Evolutionary conservation across 2,329 filamentous ascomycete genomes (phyloP).

Genomic region (Fonsecaea multimorphosa): DNA sequence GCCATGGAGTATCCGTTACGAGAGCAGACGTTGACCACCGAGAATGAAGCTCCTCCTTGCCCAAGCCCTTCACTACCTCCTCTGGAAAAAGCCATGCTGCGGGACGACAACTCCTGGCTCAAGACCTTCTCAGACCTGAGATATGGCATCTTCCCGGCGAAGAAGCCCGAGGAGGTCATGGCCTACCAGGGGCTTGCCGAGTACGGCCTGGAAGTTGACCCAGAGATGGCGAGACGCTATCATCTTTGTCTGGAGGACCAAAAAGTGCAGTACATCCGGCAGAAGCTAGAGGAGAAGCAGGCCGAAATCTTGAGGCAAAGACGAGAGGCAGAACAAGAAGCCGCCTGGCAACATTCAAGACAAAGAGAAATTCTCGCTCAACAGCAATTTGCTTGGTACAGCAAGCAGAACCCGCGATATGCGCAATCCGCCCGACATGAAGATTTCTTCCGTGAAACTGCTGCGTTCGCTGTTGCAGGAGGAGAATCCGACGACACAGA

Average conservation of each 20-base stretch:
- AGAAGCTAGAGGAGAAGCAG: slow-evolving; percentile 5
- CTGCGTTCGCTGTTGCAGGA: neutral
- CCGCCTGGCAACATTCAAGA: neutral
- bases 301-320: neutral
- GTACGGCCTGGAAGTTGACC: slow-evolving; percentile 7
- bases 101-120: slow-evolving; percentile 6
- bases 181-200: slow-evolving; percentile 10
- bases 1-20: neutral
- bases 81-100: neutral
- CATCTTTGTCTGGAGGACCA: neutral
- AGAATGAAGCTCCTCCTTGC: neutral
- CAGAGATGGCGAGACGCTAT: slow-evolving; percentile 10
- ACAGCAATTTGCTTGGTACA: neutral
- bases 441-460: neutral
- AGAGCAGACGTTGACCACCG: neutral
- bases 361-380: neutral
- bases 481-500: neutral
- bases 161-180: slow-evolving; percentile 21
- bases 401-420: neutral
- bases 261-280: slow-evolving; percentile 1
- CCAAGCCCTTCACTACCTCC: neutral
- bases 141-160: neutral
- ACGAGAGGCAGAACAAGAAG: neutral
- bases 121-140: slow-evolving; percentile 8
- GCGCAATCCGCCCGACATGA: too few relatives aligned